A percentile compares a stretch with the other conserved stretches of the same genome.
Evolutionary conservation across 73 alveolate species (phyloP).

Genomic region (Paramecium tetraurelia): DNA sequence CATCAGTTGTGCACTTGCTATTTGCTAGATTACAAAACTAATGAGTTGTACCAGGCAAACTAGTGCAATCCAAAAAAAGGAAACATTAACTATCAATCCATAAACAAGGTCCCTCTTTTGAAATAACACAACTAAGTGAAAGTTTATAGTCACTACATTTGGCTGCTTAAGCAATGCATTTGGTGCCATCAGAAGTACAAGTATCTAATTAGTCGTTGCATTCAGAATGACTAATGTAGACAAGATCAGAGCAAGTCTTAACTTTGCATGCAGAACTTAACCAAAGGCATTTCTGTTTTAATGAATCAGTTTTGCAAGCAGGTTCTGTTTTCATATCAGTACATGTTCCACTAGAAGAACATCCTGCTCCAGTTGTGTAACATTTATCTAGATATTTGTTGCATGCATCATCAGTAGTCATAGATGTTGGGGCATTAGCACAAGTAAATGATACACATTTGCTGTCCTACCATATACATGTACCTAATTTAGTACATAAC

Average conservation of each 20-base stretch:
- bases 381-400: not conserved
- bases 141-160: not conserved
- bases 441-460: not conserved
- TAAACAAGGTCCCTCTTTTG: constrained; percentile 18
- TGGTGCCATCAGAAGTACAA: constrained; percentile 26
- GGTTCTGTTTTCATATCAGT: not conserved
- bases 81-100: not conserved
- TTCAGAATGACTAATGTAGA: not conserved
- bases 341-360: not conserved
- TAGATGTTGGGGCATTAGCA: constrained; percentile 10
- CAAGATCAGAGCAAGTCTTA: not conserved
- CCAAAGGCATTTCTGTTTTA: not conserved
- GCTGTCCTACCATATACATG: not conserved
- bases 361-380: constrained; percentile 20
- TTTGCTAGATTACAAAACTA: not conserved
- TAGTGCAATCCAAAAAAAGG: not conserved
- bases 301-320: not conserved
- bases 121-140: not conserved
- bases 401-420: not conserved
- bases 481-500: not conserved
- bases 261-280: not conserved
- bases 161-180: not conserved
- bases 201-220: not conserved
- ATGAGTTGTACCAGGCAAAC: not conserved
- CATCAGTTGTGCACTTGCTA: constrained; percentile 16